Conservation (phyloP, 805 yeast species). For the Yarrowia phangngaensis region DNA sequence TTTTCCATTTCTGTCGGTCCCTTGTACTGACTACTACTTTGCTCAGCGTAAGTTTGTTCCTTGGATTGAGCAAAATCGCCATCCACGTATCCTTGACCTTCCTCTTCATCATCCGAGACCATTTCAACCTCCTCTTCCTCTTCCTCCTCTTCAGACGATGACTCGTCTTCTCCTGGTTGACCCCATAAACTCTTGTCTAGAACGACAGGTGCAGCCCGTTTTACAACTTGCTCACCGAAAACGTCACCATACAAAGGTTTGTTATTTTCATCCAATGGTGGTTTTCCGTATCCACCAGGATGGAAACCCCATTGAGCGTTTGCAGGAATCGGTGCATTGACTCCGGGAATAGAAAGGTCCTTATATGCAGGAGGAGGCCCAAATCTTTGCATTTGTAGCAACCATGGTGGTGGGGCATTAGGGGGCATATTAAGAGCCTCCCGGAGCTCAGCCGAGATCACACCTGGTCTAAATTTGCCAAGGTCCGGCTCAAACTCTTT, state of each 20-base stretch:
- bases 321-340: conserved; percentile 44
- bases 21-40: not conserved
- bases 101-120: conserved; percentile 35
- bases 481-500: conserved; percentile 52
- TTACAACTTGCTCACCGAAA: conserved; percentile 31
- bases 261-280: conserved; percentile 40
- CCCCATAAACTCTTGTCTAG: conserved; percentile 31
- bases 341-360: conserved; percentile 55
- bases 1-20: conserved; percentile 5
- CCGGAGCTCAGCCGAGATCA: conserved; percentile 55
- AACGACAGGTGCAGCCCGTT: not conserved
- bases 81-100: conserved; percentile 42
- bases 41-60: conserved; percentile 13
- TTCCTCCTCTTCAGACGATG: conserved; percentile 41
- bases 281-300: conserved; percentile 43
- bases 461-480: conserved; percentile 59
- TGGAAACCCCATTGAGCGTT: conserved; percentile 44
- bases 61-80: conserved; percentile 39
- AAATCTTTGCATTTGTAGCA: conserved; percentile 55
- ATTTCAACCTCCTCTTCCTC: conserved; percentile 40
- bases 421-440: conserved; percentile 65
- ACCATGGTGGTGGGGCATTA: conserved; percentile 74
- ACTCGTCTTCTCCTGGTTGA: conserved; percentile 36
- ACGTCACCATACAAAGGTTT: conserved; percentile 41
- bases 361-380: conserved; percentile 88